phyloP scores from a whole-genome alignment of 179 eudicot species.

The Corrigiola litoralis region DNA sequence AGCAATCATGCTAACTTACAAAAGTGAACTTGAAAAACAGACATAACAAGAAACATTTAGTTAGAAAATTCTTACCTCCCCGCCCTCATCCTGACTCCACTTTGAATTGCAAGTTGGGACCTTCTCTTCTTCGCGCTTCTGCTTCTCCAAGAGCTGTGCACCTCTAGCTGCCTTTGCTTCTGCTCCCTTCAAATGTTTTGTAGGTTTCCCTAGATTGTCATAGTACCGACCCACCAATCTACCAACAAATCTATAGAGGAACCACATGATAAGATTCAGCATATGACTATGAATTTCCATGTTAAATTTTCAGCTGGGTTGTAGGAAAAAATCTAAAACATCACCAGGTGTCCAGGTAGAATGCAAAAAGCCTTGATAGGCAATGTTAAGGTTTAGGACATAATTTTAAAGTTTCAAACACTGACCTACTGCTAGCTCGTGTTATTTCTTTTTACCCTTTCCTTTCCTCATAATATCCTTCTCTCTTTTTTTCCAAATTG shows the following conservation, averaged over 20 bases:
- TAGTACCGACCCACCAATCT: conserved; percentile 83
- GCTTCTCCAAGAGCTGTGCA: conserved; percentile 84
- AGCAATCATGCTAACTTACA: neutral
- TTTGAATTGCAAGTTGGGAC: conserved; percentile 73
- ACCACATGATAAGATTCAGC: conserved; percentile 2
- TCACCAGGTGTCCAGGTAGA: no score
- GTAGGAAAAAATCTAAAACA: neutral
- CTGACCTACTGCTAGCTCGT: no score
- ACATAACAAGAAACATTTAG: neutral
- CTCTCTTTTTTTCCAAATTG: no score
- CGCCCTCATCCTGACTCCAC: conserved; percentile 94
- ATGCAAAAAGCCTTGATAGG: no score
- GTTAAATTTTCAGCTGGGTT: neutral
- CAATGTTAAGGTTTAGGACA: no score
- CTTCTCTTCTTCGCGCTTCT: conserved; percentile 70
- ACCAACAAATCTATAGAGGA: conserved; percentile 57
- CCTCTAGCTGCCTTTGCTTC: conserved; percentile 97
- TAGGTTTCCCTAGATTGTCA: conserved; percentile 59
- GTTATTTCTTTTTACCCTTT: no score
- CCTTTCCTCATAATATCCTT: no score
- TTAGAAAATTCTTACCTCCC: conserved; percentile 50
- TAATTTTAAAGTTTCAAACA: no score
- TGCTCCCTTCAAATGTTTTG: conserved; percentile 79
- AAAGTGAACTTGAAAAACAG: neutral
- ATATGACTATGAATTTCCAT: neutral